phyloP scores from a whole-genome alignment of 1,284 basidiomycete species.

The Naganishia sp. region DNA sequence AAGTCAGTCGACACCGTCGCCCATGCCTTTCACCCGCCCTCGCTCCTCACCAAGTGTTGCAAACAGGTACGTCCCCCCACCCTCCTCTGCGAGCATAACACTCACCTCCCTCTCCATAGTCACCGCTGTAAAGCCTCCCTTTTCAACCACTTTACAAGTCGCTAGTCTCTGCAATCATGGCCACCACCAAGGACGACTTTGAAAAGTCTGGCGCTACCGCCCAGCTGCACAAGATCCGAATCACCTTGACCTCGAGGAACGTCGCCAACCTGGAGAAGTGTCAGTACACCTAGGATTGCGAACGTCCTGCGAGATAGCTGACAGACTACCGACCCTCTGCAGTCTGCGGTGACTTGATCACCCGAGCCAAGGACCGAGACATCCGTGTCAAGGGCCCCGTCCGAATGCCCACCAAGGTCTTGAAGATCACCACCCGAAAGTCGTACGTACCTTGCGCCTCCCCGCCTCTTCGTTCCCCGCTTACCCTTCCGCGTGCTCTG shows the following conservation, averaged over 20 bases:
- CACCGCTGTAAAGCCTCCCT: slow-evolving; percentile 34
- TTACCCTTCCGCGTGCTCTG: slow-evolving; percentile 8
- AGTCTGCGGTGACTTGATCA: slow-evolving; percentile 96
- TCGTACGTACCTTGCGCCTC: slow-evolving; percentile 63
- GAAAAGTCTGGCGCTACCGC: slow-evolving; percentile 86
- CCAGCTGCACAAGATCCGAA: slow-evolving; percentile 99
- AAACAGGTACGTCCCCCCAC: slow-evolving; percentile 11
- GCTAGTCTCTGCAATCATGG: slow-evolving; percentile 28
- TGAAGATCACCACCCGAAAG: slow-evolving; percentile 98
- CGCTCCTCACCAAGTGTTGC: slow-evolving; percentile 13
- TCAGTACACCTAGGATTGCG: slow-evolving; percentile 55
- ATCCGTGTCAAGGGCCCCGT: slow-evolving; percentile 99
- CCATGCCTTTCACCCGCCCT: neutral
- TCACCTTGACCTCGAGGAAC: slow-evolving; percentile 97
- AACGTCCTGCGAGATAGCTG: neutral
- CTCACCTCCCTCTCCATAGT: slow-evolving; percentile 8
- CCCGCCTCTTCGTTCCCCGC: neutral
- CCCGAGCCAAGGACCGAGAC: slow-evolving; percentile 99
- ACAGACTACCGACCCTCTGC: slow-evolving; percentile 5
- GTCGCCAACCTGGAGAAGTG: slow-evolving; percentile 99
- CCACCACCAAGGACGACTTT: slow-evolving; percentile 77
- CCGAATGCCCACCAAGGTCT: slow-evolving; percentile 96
- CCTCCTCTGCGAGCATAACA: neutral
- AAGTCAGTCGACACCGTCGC: neutral
- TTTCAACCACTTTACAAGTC: slow-evolving; percentile 32